Percentiles rank a stretch among this genome's conserved stretches.
Evolutionary conservation across 306 rosid genomes (phyloP).

Genomic region (Acacia acuminata): DNA sequence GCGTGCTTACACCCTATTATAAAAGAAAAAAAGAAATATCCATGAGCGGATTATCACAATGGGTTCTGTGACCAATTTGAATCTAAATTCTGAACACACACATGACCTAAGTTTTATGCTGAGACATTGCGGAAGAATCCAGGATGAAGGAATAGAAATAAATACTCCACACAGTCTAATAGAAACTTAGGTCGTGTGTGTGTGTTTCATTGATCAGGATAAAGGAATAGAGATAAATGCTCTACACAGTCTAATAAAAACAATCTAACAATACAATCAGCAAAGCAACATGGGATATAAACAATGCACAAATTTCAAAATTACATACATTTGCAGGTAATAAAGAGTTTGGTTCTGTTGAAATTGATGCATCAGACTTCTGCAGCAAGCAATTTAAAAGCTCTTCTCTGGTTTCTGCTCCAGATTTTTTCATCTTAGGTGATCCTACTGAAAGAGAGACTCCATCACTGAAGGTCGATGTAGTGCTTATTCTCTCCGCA

Average conservation of each 20-base stretch:
- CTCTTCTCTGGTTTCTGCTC: slow-evolving; percentile 89
- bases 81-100: not conserved
- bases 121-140: slow-evolving; percentile 20
- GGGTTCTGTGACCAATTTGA: slow-evolving; percentile 11
- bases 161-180: not conserved
- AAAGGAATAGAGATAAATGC: not conserved
- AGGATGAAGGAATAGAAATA: slow-evolving; percentile 3
- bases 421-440: slow-evolving; percentile 90
- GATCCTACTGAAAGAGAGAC: slow-evolving; percentile 67
- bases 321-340: slow-evolving; percentile 66
- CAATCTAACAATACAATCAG: not conserved
- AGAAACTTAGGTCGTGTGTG: not conserved
- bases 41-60: not conserved
- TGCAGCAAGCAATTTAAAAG: slow-evolving; percentile 63
- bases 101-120: not conserved
- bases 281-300: slow-evolving; percentile 24
- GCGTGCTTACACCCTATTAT: slow-evolving; percentile 62
- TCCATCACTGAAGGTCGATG: slow-evolving; percentile 69
- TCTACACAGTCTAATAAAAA: slow-evolving; percentile 12
- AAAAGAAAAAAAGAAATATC: slow-evolving; percentile 21
- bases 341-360: slow-evolving; percentile 54
- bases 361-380: slow-evolving; percentile 63
- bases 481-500: slow-evolving; percentile 88
- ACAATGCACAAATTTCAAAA: slow-evolving; percentile 19
- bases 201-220: not conserved